Conservation (phyloP, 106 monocot genomes). For the Narthecium ossifragum region DNA sequence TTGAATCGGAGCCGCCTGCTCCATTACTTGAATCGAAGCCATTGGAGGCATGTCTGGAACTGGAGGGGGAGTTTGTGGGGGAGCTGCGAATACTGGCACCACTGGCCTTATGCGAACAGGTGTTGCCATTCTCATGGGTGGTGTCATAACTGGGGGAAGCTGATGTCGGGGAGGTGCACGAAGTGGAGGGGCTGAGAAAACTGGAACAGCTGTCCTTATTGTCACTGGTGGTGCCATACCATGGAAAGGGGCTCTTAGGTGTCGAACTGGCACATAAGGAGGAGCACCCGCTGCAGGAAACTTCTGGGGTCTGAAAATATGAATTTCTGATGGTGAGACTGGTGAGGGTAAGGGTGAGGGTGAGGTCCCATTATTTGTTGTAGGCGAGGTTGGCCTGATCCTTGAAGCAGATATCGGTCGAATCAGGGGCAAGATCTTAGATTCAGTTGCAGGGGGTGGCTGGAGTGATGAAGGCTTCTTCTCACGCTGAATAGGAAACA, state of each 20-base stretch:
- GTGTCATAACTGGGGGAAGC: conserved; percentile 19
- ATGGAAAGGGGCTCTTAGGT: conserved; percentile 37
- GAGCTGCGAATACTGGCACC: conserved; percentile 54
- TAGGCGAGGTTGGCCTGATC: conserved; percentile 30
- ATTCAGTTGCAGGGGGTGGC: conserved; percentile 27
- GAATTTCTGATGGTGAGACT: conserved; percentile 12
- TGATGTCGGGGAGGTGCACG: conserved; percentile 26
- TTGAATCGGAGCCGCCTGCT: not conserved
- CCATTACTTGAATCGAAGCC: conserved; percentile 22
- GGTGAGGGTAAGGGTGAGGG: not conserved
- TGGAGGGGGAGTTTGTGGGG: conserved; percentile 13
- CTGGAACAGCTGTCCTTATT: conserved; percentile 78
- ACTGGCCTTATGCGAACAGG: conserved; percentile 71
- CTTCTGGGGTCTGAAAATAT: conserved; percentile 19
- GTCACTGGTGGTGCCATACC: conserved; percentile 88
- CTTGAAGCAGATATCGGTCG: conserved; percentile 42
- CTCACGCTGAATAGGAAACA: conserved; percentile 49
- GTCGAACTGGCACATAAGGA: conserved; percentile 66
- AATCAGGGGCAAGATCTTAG: conserved; percentile 80
- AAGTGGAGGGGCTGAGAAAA: conserved; percentile 74
- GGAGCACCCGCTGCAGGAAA: conserved; percentile 66
- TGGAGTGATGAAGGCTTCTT: conserved; percentile 26
- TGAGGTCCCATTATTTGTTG: conserved; percentile 4
- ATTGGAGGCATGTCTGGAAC: not conserved
- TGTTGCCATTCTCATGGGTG: conserved; percentile 44